These are phyloP conservation scores for Helotiales sp. DNA, from an alignment of 2,329 filamentous ascomycete genomes.

Conservation along the genomic window DNA sequence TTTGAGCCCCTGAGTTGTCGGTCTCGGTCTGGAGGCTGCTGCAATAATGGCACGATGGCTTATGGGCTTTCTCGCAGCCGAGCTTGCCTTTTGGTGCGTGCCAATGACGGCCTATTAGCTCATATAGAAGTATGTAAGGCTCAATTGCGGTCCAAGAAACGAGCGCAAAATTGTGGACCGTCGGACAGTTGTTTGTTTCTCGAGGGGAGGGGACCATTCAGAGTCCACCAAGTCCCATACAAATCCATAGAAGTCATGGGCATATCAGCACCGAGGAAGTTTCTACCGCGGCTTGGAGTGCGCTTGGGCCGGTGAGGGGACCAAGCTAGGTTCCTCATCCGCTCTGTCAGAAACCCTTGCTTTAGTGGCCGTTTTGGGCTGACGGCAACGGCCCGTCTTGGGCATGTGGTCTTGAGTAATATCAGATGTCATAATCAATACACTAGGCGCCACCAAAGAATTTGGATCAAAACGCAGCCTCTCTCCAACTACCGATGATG, in stretches of 20 bases:
- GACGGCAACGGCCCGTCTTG: slow-evolving; percentile 3
- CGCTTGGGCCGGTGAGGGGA: slow-evolving; percentile 14
- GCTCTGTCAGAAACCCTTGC: slow-evolving; percentile 1
- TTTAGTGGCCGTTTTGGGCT: slow-evolving; percentile 11
- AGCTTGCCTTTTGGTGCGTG: background rate
- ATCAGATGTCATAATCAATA: background rate
- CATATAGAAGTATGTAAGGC: background rate
- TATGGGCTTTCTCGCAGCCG: background rate
- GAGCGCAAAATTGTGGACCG: background rate
- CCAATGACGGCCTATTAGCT: background rate
- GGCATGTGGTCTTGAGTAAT: background rate
- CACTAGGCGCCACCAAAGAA: background rate
- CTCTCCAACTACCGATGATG: too few species aligned
- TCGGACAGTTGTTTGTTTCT: background rate
- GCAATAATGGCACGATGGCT: background rate
- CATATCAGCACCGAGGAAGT: background rate
- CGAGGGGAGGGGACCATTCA: background rate
- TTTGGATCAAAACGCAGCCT: background rate
- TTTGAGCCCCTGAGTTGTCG: background rate
- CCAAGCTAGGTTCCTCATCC: background rate
- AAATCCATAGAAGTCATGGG: background rate
- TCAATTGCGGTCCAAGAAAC: background rate
- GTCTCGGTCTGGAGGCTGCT: background rate
- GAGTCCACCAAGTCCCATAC: background rate
- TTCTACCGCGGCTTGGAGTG: background rate